Evolutionary conservation across 495 filamentous ascomycete genomes (phyloP).

Genomic region (Oidiodendron maius): DNA sequence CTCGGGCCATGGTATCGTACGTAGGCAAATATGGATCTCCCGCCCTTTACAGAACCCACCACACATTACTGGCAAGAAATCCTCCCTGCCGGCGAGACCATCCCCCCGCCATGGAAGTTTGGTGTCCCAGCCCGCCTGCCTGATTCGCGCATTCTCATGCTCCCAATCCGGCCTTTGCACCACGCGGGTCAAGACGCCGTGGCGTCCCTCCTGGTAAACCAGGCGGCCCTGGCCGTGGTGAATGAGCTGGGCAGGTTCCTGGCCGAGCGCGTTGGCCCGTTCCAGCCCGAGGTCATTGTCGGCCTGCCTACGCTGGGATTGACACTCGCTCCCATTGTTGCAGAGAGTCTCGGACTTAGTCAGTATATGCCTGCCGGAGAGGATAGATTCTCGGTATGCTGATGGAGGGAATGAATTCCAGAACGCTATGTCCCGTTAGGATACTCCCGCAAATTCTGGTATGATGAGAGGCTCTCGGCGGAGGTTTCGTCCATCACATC

Average conservation of each 20-base stretch:
- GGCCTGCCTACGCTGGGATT: conserved; percentile 19
- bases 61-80: conserved; percentile 22
- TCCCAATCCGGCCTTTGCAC: conserved; percentile 14
- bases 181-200: conserved; percentile 14
- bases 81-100: neutral
- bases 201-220: conserved; percentile 33
- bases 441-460: conserved; percentile 22
- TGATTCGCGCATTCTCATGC: conserved; percentile 9
- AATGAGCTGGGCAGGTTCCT: conserved; percentile 32
- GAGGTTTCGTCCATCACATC: conserved; percentile 19
- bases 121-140: conserved; percentile 11
- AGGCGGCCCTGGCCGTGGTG: conserved; percentile 34
- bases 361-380: neutral
- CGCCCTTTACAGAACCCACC: conserved; percentile 18
- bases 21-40: neutral
- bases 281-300: conserved; percentile 15
- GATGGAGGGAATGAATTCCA: neutral
- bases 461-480: conserved; percentile 12
- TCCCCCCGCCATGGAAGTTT: conserved; percentile 10
- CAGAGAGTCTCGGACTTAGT: conserved; percentile 14
- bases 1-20: no score
- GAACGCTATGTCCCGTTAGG: conserved; percentile 19
- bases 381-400: neutral
- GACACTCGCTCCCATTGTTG: conserved; percentile 10
- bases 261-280: conserved; percentile 10